Base-by-base conservation (phyloP, 1,284 basidiomycete species). In the Microbotryum lychnidis-dioicae region DNA sequence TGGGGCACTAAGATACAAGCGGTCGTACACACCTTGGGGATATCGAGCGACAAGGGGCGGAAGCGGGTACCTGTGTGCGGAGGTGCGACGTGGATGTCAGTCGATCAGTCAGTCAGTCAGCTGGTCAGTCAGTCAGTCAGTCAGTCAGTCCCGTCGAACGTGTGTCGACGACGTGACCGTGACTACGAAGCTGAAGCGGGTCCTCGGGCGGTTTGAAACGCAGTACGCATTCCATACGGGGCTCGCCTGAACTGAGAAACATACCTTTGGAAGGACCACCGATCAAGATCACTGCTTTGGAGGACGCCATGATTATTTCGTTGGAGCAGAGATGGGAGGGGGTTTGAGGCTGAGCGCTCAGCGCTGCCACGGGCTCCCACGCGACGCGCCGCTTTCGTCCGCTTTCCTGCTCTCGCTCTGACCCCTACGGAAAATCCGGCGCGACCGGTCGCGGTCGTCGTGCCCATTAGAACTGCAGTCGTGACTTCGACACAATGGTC, bases 11-110 rank as follows among this genome's bases (percentile, higher is more conserved):
- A 27, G 27, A 27, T 6, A 27, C 27, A 27, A 27, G 27, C 6
- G 27, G 27, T 27, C 27, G 27, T 42, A 42, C 37, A 14, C 37
- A 42, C 37, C 52, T 71, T 71, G 16, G 79, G 68, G 31, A 70
- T 77, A 65, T 79, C 78, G 33, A 80, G 71, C 27, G 78, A 77
- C 29, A 80, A 70, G 4, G 79, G 79, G 58, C 79, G 75, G 76
- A 79, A 77, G 27, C 78, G 75, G 37, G 78, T 79, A 23, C 78
- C 73, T 70, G 49, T 54, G 53, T 20, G 25, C 5, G 25, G 14
- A 4, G n/a, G 31, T 16, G 14, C 9, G 10, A 44, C 37, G 27
- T 4, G 10, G 23, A 5, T 5, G 21, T 21, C 4, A 58, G 55
- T 20, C n/a, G 8, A 21, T 12, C 23, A 2, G 23, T 23, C 23